Conservation (phyloP, 2,329 filamentous ascomycete genomes). For the Phaeomoniella chlamydospora region DNA sequence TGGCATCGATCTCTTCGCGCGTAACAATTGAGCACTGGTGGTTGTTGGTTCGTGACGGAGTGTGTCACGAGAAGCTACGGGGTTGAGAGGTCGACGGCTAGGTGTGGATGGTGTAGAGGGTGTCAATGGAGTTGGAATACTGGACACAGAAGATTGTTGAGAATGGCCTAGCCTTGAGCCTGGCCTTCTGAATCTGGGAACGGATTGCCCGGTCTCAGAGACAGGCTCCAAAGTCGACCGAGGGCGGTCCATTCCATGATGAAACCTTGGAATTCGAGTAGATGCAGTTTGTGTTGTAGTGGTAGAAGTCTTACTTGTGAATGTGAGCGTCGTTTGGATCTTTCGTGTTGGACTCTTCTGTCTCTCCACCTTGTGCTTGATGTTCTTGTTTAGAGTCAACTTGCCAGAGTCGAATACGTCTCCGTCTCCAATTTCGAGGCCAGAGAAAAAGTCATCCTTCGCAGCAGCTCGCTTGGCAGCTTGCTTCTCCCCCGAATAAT, state of each 20-base stretch:
- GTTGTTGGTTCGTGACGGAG: conserved; percentile 31
- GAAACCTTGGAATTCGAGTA: conserved; percentile 69
- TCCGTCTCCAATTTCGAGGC: conserved; percentile 72
- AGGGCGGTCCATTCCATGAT: conserved; percentile 51
- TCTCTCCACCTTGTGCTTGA: conserved; percentile 66
- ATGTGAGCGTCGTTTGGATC: conserved; percentile 73
- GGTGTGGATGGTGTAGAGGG: conserved; percentile 45
- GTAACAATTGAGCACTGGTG: conserved; percentile 39
- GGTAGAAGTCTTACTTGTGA: conserved; percentile 60
- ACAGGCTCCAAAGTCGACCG: conserved; percentile 78
- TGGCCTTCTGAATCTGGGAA: conserved; percentile 46
- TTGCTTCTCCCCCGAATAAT: conserved; percentile 18
- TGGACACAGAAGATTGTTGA: conserved; percentile 52
- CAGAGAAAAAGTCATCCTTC: conserved; percentile 67
- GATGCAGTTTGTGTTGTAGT: conserved; percentile 20
- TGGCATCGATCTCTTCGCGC: conserved; percentile 47
- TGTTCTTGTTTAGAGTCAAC: conserved; percentile 75
- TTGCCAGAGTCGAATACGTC: conserved; percentile 71
- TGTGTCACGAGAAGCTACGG: conserved; percentile 19
- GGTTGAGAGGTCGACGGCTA: conserved; percentile 42
- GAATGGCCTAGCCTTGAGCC: conserved; percentile 56
- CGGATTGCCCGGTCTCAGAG: conserved; percentile 70
- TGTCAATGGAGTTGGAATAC: conserved; percentile 46
- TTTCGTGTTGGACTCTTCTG: conserved; percentile 52
- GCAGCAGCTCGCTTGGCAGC: conserved; percentile 15